Evolutionary conservation across 306 rosid genomes (phyloP).

Genomic region (Rosa rugosa): DNA sequence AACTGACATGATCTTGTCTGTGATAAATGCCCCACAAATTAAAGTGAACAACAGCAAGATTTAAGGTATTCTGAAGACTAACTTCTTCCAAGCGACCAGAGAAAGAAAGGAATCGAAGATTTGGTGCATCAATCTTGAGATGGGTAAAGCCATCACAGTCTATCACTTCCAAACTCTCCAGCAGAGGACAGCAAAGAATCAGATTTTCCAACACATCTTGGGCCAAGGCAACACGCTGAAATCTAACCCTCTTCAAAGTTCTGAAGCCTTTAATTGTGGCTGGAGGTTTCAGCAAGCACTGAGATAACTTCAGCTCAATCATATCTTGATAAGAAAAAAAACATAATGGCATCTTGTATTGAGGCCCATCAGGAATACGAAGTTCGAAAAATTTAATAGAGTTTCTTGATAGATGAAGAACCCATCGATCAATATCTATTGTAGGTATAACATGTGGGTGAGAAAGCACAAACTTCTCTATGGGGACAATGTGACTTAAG

Average conservation of each 20-base stretch:
- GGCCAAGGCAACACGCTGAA: conserved; percentile 36
- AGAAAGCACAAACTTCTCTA: conserved; percentile 39
- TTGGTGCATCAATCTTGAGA: conserved; percentile 8
- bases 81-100: conserved; percentile 42
- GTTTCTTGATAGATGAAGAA: conserved; percentile 44
- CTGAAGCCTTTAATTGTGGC: conserved; percentile 42
- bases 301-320: conserved; percentile 32
- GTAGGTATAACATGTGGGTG: conserved; percentile 23
- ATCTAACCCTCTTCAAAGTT: conserved; percentile 54
- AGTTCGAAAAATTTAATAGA: conserved; percentile 25
- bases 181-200: not conserved
- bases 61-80: conserved; percentile 39
- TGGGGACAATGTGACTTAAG: conserved; percentile 35
- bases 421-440: conserved; percentile 53
- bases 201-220: conserved; percentile 28
- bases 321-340: conserved; percentile 50
- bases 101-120: conserved; percentile 34
- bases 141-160: not conserved
- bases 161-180: not conserved
- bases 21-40: conserved; percentile 15
- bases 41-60: conserved; percentile 47
- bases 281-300: conserved; percentile 34
- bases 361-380: too few species aligned
- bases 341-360: conserved; percentile 45
- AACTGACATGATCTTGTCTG: too few species aligned